Evolutionary conservation across 257 asterid species (phyloP).

Genomic region (Coffea eugenioides): DNA sequence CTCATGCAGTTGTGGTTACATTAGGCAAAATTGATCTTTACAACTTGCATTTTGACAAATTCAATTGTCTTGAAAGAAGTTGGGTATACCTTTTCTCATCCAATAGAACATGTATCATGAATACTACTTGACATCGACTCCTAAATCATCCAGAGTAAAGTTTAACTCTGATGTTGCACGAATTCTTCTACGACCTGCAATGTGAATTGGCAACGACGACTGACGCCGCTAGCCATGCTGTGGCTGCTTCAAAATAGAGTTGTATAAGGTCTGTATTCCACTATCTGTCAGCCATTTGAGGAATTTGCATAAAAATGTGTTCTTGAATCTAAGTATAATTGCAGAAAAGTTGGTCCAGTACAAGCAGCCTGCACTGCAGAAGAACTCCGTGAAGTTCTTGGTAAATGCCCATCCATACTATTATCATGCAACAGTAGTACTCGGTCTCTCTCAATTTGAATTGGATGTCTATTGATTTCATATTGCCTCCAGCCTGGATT

Average conservation of each 20-base stretch:
- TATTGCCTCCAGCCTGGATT: neutral
- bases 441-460: neutral
- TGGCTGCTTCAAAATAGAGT: slow-evolving; percentile 69
- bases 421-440: neutral
- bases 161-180: slow-evolving; percentile 97
- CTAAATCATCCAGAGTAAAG: slow-evolving; percentile 55
- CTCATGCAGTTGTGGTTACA: neutral
- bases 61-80: neutral
- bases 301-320: slow-evolving; percentile 1
- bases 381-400: slow-evolving; percentile 84
- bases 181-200: slow-evolving; percentile 71
- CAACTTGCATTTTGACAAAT: neutral
- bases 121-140: slow-evolving; percentile 1
- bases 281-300: neutral
- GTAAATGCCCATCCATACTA: slow-evolving; percentile 32
- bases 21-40: neutral
- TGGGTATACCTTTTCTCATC: neutral
- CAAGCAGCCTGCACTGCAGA: slow-evolving; percentile 96
- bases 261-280: slow-evolving; percentile 57
- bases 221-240: slow-evolving; percentile 76
- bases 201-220: slow-evolving; percentile 80
- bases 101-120: neutral
- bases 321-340: slow-evolving; percentile 17
- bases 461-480: neutral
- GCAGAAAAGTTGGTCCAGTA: slow-evolving; percentile 92